phyloP scores from a whole-genome alignment of 2,329 filamentous ascomycete genomes.

The Pezicula neosporulosa region DNA sequence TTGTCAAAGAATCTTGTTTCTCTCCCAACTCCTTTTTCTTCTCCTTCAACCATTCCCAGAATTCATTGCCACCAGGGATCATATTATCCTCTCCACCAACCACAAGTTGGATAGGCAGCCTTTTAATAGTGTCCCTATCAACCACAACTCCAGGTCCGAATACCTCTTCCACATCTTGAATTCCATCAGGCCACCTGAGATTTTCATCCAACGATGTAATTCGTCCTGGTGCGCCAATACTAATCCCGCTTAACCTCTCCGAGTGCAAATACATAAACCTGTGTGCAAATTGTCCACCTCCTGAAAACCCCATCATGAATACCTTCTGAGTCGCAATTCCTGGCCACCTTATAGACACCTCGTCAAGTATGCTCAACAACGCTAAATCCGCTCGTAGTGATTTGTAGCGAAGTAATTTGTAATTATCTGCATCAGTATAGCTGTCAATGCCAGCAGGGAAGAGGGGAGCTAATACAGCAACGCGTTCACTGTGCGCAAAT shows the following conservation, averaged over 20 bases:
- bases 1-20: neutral
- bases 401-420: constrained; percentile 23
- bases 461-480: constrained; percentile 26
- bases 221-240: constrained; percentile 29
- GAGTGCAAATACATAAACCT: constrained; percentile 30
- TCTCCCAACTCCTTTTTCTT: constrained; percentile 6
- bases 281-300: constrained; percentile 29
- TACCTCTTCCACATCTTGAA: constrained; percentile 13
- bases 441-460: constrained; percentile 28
- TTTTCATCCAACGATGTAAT: constrained; percentile 21
- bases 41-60: constrained; percentile 17
- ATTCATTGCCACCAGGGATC: constrained; percentile 16
- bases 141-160: constrained; percentile 8
- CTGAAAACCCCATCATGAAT: constrained; percentile 28
- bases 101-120: constrained; percentile 17
- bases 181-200: constrained; percentile 18
- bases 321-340: constrained; percentile 25
- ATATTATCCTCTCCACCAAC: constrained; percentile 18
- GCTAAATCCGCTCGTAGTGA: constrained; percentile 17
- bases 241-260: constrained; percentile 23
- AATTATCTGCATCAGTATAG: constrained; percentile 26
- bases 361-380: constrained; percentile 27
- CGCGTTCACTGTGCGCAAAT: constrained; percentile 23
- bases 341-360: constrained; percentile 24
- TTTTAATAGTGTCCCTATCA: constrained; percentile 13